Evolutionary conservation across 768 basidiomycete genomes (phyloP), one percentile per base, ranked within the genome.

Genomic region (Tulasnella sp.): DNA sequence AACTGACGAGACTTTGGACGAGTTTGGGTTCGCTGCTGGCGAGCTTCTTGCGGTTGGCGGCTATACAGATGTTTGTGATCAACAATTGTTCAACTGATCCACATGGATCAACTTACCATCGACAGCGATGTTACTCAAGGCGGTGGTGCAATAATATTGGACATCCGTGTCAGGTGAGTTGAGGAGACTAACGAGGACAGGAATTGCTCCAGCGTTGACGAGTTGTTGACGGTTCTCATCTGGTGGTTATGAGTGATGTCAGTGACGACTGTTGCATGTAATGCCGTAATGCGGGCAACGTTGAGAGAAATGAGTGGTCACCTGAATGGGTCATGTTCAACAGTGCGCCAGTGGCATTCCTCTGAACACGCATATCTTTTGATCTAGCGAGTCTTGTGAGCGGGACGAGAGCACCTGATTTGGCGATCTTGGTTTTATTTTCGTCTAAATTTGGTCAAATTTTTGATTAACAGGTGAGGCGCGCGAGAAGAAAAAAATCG

Each of bases 301-400:
- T 45, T 39, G 16, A 5, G 29, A 13, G 41, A 22, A 16, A 25
- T 20, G 35, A 28, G 29, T n/a, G 57, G 74, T 57, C 58, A 90
- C 92, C 92, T 22, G 91, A 95, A 69, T 99, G 95, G 31, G 95
- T 99, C 95, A 98, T 98, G 65, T 99, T 99, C 31, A 99, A 73
- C 52, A 99, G 70, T 34, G 95, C 95, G 6, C 95, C 95, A 1
- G 95, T 99, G 9, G 95, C 95, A 63, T 99, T 99, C 55, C 95
- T 77, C 66, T 99, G 95, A 3, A 99, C 95, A 9, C 95, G 78
- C 93, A 99, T 96, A 65, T 99, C 95, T 69, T 98, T 98, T 20
- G 90, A 95, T 56, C 89, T 81, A 28, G 95, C 95, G 37, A 99
- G 75, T 44, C 95, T 77, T 37, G 95, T 98, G 32, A 99, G 77